Evolutionary conservation across 208 protist species (phyloP).

Genomic region (Leishmania tropica): DNA sequence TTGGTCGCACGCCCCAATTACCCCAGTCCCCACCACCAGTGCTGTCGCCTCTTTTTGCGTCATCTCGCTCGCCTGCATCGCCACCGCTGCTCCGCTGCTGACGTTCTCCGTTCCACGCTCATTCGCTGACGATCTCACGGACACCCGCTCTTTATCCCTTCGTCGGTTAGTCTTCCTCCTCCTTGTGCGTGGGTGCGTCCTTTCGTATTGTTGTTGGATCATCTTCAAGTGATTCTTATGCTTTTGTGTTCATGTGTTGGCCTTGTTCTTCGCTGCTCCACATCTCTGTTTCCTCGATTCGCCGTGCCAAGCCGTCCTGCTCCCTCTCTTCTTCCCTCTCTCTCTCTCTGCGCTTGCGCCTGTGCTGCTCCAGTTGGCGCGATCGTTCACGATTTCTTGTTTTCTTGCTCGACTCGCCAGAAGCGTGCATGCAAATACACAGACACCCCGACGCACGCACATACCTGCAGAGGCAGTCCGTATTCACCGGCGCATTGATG

Average conservation of each 20-base stretch:
- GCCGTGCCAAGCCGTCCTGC: neutral
- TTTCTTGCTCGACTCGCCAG: neutral
- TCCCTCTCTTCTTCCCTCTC: neutral
- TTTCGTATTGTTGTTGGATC: neutral
- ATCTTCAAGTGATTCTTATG: neutral
- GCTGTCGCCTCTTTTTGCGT: neutral
- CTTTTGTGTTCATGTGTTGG: no score
- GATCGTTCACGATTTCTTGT: no score
- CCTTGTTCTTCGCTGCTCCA: neutral
- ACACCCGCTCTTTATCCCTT: neutral
- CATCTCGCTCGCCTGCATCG: neutral
- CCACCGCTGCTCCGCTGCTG: neutral
- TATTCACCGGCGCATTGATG: neutral
- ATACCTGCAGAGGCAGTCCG: neutral
- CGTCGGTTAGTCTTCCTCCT: no score
- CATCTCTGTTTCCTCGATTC: neutral
- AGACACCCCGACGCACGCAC: neutral
- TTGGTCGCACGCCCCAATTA: neutral
- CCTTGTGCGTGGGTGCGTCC: neutral
- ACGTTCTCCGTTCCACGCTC: neutral
- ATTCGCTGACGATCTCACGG: neutral
- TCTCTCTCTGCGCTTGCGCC: neutral
- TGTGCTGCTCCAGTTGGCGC: neutral
- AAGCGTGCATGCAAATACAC: neutral
- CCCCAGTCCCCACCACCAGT: neutral